Evolutionary conservation across 306 rosid genomes (phyloP).

Genomic region (Medicago lupulina): DNA sequence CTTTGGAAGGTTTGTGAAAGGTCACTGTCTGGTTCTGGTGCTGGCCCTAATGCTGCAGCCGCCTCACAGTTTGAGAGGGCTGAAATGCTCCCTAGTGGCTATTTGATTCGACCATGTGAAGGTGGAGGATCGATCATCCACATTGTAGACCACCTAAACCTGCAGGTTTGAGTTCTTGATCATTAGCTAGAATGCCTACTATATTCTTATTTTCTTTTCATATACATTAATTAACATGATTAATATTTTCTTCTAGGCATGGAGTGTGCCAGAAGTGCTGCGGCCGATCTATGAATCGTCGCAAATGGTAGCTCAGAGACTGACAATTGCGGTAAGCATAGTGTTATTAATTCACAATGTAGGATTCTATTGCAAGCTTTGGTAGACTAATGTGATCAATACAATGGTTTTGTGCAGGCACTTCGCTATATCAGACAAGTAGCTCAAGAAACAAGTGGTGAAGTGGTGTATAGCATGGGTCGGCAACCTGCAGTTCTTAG

Average conservation of each 20-base stretch:
- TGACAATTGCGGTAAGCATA: slow-evolving; percentile 85
- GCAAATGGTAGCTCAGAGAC: slow-evolving; percentile 83
- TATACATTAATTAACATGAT: slow-evolving; percentile 31
- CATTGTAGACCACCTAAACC: slow-evolving; percentile 95
- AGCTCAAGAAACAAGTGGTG: slow-evolving; percentile 98
- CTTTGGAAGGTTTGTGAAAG: slow-evolving; percentile 88
- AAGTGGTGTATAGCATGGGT: slow-evolving; percentile 88
- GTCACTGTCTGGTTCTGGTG: slow-evolving; percentile 93
- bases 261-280: slow-evolving; percentile 98
- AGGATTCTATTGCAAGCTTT: slow-evolving; percentile 3
- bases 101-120: slow-evolving; percentile 95
- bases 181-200: background rate
- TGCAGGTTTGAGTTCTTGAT: slow-evolving; percentile 67
- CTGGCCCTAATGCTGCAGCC: slow-evolving; percentile 80
- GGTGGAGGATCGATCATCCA: slow-evolving; percentile 99
- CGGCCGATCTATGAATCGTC: slow-evolving; percentile 97
- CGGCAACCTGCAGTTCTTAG: slow-evolving; percentile 98
- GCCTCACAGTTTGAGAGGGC: slow-evolving; percentile 87
- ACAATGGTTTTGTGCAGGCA: slow-evolving; percentile 61
- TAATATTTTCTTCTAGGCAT: slow-evolving; percentile 59
- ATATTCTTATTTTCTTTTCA: background rate
- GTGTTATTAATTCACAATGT: background rate
- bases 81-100: slow-evolving; percentile 96
- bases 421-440: slow-evolving; percentile 86
- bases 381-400: slow-evolving; percentile 28